Evolutionary conservation across 1,139 yeast species (phyloP).

Genomic region (Yamadazyma friedrichii): DNA sequence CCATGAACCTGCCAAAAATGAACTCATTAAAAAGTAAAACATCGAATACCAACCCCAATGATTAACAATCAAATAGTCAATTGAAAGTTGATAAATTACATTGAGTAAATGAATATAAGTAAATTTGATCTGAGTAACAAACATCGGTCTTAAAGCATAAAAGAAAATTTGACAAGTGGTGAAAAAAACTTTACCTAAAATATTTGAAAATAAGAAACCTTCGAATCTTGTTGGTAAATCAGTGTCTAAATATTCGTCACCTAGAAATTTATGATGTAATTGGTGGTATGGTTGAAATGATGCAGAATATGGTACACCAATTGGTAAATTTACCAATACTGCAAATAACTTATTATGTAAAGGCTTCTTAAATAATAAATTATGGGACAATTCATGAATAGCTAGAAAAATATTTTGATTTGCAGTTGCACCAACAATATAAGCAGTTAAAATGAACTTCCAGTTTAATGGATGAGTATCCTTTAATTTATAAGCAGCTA

Average conservation of each 20-base stretch:
- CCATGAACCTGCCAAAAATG: slow-evolving; percentile 85
- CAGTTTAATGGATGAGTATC: slow-evolving; percentile 52
- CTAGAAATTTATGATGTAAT: slow-evolving; percentile 85
- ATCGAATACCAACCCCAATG: slow-evolving; percentile 66
- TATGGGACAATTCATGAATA: slow-evolving; percentile 85
- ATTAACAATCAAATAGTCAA: slow-evolving; percentile 56
- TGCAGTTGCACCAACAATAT: slow-evolving; percentile 81
- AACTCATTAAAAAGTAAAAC: slow-evolving; percentile 67
- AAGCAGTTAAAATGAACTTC: slow-evolving; percentile 63
- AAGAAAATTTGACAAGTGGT: slow-evolving; percentile 88
- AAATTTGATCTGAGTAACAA: slow-evolving; percentile 70
- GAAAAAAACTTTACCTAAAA: slow-evolving; percentile 85
- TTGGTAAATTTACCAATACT: slow-evolving; percentile 76
- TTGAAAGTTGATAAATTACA: slow-evolving; percentile 56
- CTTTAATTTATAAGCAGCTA: slow-evolving; percentile 59
- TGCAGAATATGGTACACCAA: slow-evolving; percentile 88
- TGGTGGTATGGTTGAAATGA: slow-evolving; percentile 92
- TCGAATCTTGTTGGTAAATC: slow-evolving; percentile 83
- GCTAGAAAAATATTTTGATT: slow-evolving; percentile 83
- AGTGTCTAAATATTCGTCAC: slow-evolving; percentile 83
- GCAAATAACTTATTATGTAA: slow-evolving; percentile 75
- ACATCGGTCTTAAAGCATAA: slow-evolving; percentile 89
- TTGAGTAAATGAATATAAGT: slow-evolving; percentile 74
- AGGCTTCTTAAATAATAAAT: slow-evolving; percentile 80
- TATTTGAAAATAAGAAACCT: slow-evolving; percentile 68